phyloP scores from a whole-genome alignment of 768 basidiomycete species.

The Russula virescens region DNA sequence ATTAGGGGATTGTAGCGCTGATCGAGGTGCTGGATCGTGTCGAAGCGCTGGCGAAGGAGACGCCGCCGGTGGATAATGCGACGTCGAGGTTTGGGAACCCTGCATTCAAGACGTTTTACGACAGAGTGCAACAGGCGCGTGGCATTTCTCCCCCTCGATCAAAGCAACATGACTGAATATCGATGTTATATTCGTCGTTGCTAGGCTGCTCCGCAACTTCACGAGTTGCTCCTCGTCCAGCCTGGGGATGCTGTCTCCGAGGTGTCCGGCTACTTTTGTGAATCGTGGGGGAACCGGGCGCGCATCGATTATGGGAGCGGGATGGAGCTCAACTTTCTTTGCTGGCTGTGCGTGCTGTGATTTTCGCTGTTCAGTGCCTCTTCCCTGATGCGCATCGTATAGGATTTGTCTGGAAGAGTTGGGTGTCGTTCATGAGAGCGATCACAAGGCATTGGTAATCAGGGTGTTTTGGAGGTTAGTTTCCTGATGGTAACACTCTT shows the following conservation, averaged over 20 bases:
- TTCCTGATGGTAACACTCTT: no score
- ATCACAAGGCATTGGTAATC: conserved; percentile 72
- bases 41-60: conserved; percentile 57
- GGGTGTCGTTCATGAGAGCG: conserved; percentile 53
- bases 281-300: conserved; percentile 86
- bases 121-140: conserved; percentile 64
- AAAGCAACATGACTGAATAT: neutral
- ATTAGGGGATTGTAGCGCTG: conserved; percentile 58
- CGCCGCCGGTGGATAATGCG: conserved; percentile 84
- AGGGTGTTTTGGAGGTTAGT: conserved; percentile 81
- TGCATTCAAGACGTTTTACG: conserved; percentile 89
- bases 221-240: conserved; percentile 51
- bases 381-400: conserved; percentile 2
- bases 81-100: conserved; percentile 96
- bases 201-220: conserved; percentile 35
- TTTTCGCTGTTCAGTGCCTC: neutral
- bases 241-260: conserved; percentile 57
- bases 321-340: conserved; percentile 97
- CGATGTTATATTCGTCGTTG: neutral
- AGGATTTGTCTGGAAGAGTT: conserved; percentile 80
- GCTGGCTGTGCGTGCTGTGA: conserved; percentile 72
- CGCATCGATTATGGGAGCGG: conserved; percentile 99
- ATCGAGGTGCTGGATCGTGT: conserved; percentile 61
- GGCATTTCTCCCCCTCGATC: neutral
- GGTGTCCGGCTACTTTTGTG: conserved; percentile 72